Percentiles rank a stretch among this genome's conserved stretches.
These are phyloP conservation scores for Aspergillus udagawae DNA, from an alignment of 2,329 filamentous ascomycete genomes.

Conservation along the genomic window DNA sequence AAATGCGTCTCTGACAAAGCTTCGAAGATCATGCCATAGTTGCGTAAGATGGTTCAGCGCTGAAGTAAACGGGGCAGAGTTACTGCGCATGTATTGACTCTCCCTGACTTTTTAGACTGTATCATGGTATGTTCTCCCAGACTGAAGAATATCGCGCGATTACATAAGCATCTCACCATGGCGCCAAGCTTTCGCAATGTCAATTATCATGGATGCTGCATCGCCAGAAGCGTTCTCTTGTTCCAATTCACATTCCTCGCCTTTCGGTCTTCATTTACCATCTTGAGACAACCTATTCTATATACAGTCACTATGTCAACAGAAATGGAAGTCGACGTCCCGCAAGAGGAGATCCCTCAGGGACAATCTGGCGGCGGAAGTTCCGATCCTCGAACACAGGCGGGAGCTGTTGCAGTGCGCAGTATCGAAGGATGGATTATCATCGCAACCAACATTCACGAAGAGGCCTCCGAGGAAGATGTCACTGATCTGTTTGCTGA, in stretches of 20 bases:
- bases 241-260: neutral
- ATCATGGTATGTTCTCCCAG: neutral
- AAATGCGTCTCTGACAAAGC: neutral
- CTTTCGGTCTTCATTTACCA: neutral
- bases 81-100: neutral
- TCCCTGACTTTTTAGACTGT: neutral
- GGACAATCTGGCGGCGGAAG: conserved; percentile 27
- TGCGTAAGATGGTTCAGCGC: neutral
- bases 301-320: conserved; percentile 31
- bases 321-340: conserved; percentile 45
- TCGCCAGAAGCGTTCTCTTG: neutral
- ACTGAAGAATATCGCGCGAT: neutral
- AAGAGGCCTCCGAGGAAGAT: conserved; percentile 65
- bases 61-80: neutral
- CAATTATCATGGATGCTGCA: neutral
- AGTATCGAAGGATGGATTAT: conserved; percentile 68
- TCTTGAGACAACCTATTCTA: neutral
- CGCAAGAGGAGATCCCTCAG: conserved; percentile 28
- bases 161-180: neutral
- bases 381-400: conserved; percentile 41
- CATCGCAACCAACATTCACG: conserved; percentile 65
- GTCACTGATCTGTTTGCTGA: conserved; percentile 63
- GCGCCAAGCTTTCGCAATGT: neutral
- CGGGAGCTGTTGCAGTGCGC: conserved; percentile 55
- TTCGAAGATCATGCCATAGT: neutral